Evolutionary conservation across 768 basidiomycete genomes (phyloP).

Genomic region (Amanita rimosa): DNA sequence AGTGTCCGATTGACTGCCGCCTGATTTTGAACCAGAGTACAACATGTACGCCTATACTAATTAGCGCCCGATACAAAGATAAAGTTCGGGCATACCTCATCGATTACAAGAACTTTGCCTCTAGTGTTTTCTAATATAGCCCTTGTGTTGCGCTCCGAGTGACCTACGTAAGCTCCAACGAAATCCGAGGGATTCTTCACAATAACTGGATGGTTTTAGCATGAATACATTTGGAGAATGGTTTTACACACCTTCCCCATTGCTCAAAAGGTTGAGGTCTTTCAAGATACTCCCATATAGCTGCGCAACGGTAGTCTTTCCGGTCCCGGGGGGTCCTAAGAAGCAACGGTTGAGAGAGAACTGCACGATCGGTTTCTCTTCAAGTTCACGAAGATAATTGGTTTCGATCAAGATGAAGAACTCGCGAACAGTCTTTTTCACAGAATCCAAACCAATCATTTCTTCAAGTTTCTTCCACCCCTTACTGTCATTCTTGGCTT

Average conservation of each 20-base stretch:
- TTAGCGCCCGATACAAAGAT: not conserved
- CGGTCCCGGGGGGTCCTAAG: constrained; percentile 58
- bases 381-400: constrained; percentile 52
- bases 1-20: constrained; percentile 24
- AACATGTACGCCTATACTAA: constrained; percentile 54
- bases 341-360: constrained; percentile 56
- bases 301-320: constrained; percentile 61
- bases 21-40: constrained; percentile 31
- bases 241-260: constrained; percentile 46
- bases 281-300: constrained; percentile 54
- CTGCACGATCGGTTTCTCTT: constrained; percentile 39
- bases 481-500: constrained; percentile 29
- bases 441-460: constrained; percentile 42
- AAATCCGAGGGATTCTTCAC: constrained; percentile 63
- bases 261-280: constrained; percentile 55
- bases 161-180: constrained; percentile 44
- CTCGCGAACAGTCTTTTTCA: constrained; percentile 42
- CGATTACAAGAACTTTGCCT: constrained; percentile 63
- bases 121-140: constrained; percentile 44
- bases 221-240: no score
- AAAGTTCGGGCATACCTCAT: constrained; percentile 33
- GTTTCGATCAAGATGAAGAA: constrained; percentile 33
- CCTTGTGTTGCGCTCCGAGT: constrained; percentile 56
- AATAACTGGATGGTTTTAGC: constrained; percentile 29
- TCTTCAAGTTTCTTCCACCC: constrained; percentile 42